Evolutionary conservation across 768 basidiomycete genomes (phyloP), one percentile per base, ranked within the genome.

Genomic region (Kwoniella pini): DNA sequence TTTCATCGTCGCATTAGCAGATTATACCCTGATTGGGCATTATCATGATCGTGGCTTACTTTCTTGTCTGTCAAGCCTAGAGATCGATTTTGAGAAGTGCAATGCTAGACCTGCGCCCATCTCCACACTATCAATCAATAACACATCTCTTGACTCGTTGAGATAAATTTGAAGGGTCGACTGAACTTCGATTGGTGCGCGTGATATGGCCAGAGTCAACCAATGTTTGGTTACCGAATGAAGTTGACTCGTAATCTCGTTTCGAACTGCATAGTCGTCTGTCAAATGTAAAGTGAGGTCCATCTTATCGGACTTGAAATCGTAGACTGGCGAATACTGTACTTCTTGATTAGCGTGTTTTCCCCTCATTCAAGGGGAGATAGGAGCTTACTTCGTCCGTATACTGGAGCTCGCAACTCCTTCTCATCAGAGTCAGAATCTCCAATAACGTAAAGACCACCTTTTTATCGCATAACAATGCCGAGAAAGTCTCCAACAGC

Each of bases 91-190:
- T 3, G 87, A 90, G 77, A 88, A 92, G 40, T 87, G 85, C 72
- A 94, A 83, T 4, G 95, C 95, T 36, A 95, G 80, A 15, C 92
- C 90, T 15, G 93, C 90, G 2, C 95, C 95, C 50, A 99, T 83
- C 79, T 98, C 95, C 7, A 90, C 86, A 27, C 86, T 83, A 52
- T 88, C 88, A 2, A 87, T 81, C n/a, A 86, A 82, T 11, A 86
- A 82, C 4, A 85, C 79, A 0, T 87, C 85, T 67, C 87, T 85
- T 66, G 87, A 87, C 26, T 87, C 82, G 46, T 88, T 84, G 24
- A 98, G 84, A 76, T 99, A 98, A 85, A 89, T 90, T 84, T 95
- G 92, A 54, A 99, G 80, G 0, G 91, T 91, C 0, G 92, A 90
- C 63, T 94, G 92, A 48, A 97, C 80, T 76, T 96, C 94, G 74